Percentiles rank a stretch among this genome's conserved stretches.
phyloP scores from a whole-genome alignment of 108 stramenopile species.

The Schizochytrium sp. region DNA sequence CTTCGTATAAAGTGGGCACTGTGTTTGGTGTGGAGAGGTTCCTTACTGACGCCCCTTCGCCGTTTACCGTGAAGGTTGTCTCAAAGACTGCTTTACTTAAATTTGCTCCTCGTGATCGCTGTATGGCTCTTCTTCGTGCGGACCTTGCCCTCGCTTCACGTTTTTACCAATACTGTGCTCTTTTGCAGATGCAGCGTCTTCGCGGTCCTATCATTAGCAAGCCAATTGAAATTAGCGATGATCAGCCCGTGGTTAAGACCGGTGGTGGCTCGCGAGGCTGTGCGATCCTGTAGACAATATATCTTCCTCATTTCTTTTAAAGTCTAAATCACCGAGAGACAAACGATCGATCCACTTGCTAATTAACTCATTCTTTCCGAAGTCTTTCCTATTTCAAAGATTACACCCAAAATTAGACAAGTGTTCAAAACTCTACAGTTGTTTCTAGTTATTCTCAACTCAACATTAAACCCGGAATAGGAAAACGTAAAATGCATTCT shows the following conservation, averaged over 20 bases:
- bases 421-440: too few relatives aligned
- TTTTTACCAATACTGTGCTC: conserved; percentile 56
- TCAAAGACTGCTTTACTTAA: conserved; percentile 53
- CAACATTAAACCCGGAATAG: too few relatives aligned
- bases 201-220: conserved; percentile 57
- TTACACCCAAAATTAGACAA: too few relatives aligned
- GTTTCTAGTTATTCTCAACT: too few relatives aligned
- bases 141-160: conserved; percentile 37
- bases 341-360: too few relatives aligned
- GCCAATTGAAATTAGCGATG: conserved; percentile 12
- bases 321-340: not conserved
- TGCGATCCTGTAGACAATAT: conserved; percentile 13
- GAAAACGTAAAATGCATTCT: too few relatives aligned
- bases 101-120: conserved; percentile 30
- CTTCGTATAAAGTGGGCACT: conserved; percentile 44
- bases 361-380: too few relatives aligned
- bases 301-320: not conserved
- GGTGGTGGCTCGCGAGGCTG: conserved; percentile 48
- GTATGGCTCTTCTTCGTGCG: conserved; percentile 40
- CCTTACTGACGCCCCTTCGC: conserved; percentile 46
- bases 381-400: too few relatives aligned
- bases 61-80: conserved; percentile 41
- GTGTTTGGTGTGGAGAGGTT: conserved; percentile 56
- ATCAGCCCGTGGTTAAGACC: conserved; percentile 27
- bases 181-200: conserved; percentile 55